These are phyloP conservation scores for Starmerella apicola DNA, from an alignment of 805 yeast species.

Conservation along the genomic window DNA sequence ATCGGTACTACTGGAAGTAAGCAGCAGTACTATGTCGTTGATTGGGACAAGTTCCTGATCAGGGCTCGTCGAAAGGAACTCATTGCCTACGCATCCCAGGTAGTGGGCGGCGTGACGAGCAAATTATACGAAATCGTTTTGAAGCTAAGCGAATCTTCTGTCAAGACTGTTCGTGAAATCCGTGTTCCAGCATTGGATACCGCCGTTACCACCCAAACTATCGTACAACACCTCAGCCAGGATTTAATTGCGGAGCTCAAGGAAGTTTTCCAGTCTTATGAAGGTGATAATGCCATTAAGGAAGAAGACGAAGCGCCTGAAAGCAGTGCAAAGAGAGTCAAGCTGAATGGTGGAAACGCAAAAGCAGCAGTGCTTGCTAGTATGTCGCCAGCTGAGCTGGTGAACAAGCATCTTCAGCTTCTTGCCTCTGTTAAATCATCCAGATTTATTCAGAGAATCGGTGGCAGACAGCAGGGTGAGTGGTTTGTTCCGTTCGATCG, in stretches of 20 bases:
- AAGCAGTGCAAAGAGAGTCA: constrained; percentile 13
- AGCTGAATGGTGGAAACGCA: constrained; percentile 10
- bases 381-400: constrained; percentile 18
- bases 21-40: constrained; percentile 39
- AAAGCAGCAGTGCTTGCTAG: constrained; percentile 12
- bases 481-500: constrained; percentile 31
- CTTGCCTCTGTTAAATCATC: constrained; percentile 38
- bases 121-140: constrained; percentile 51
- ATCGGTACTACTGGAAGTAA: background rate
- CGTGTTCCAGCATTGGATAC: constrained; percentile 24
- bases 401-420: constrained; percentile 58
- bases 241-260: constrained; percentile 7
- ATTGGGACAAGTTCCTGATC: constrained; percentile 55
- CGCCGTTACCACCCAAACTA: constrained; percentile 16
- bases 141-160: constrained; percentile 39
- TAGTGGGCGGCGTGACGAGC: constrained; percentile 59
- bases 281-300: background rate
- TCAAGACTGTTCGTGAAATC: constrained; percentile 12
- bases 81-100: constrained; percentile 46
- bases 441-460: constrained; percentile 48
- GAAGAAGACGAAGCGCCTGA: constrained; percentile 2
- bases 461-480: constrained; percentile 39
- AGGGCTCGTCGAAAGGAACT: constrained; percentile 53
- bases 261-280: constrained; percentile 8
- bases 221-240: constrained; percentile 9